Evolutionary conservation across 306 rosid genomes (phyloP).

Genomic region (Medicago lupulina): DNA sequence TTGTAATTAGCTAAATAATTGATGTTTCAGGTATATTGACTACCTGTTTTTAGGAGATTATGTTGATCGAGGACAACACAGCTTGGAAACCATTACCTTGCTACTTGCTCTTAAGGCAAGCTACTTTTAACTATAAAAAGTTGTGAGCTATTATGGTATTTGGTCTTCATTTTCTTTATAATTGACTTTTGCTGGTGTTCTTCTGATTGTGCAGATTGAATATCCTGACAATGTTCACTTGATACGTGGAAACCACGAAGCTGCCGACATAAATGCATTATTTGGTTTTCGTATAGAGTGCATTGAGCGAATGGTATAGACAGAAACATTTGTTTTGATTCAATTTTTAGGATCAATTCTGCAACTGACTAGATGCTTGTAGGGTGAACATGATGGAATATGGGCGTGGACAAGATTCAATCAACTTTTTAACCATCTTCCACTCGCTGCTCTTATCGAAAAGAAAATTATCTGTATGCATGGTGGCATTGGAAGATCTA

Average conservation of each 20-base stretch:
- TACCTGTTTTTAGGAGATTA: slow-evolving; percentile 99
- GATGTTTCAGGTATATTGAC: slow-evolving; percentile 85
- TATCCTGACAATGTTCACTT: slow-evolving; percentile 96
- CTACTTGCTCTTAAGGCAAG: slow-evolving; percentile 97
- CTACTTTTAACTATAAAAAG: slow-evolving; percentile 38
- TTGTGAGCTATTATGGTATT: slow-evolving; percentile 34
- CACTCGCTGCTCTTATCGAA: slow-evolving; percentile 96
- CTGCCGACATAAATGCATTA: slow-evolving; percentile 98
- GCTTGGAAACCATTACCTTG: slow-evolving; percentile 98
- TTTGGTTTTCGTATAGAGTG: slow-evolving; percentile 99
- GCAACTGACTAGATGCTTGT: slow-evolving; percentile 47
- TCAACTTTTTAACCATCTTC: slow-evolving; percentile 98
- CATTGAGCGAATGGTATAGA: slow-evolving; percentile 96
- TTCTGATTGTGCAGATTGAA: slow-evolving; percentile 80
- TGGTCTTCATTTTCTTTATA: slow-evolving; percentile 33
- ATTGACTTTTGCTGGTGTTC: slow-evolving; percentile 36
- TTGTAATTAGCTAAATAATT: slow-evolving; percentile 38
- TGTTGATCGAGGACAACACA: slow-evolving; percentile 99
- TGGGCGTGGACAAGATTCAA: slow-evolving; percentile 99
- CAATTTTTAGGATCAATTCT: slow-evolving; percentile 37
- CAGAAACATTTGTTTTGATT: slow-evolving; percentile 42
- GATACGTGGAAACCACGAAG: slow-evolving; percentile 99
- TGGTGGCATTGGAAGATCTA: slow-evolving; percentile 99
- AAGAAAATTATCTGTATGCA: slow-evolving; percentile 99
- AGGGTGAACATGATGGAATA: slow-evolving; percentile 99